Base-by-base conservation (phyloP, 176 grass and related monocot species). In the Microstegium vimineum region DNA sequence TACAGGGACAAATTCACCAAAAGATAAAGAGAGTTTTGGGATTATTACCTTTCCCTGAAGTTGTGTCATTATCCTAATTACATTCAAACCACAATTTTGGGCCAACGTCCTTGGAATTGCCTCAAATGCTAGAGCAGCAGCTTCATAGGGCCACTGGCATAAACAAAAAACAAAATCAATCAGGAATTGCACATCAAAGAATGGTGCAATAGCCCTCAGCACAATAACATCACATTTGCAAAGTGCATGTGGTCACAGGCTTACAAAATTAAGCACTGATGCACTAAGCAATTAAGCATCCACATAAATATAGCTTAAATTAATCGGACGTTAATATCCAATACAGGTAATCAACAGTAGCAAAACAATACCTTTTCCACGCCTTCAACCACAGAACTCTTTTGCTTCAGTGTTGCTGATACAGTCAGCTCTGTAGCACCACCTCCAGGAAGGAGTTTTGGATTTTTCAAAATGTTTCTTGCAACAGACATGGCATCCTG, bases 61-160 rank as follows among this genome's bases (percentile, higher is more conserved):
- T 69, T 94, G 91, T 77, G 93, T 95, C 93, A 99, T 99, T n/a
- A 77, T 99, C 62, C 93, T 88, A 38, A 99, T 99, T 73, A 99
- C 91, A 81, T 92, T 99, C 89, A 99, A 83, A 54, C 96, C 96
- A 17, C 96, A 99, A 81, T 99, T 99, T 68, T 99, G 96, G 62
- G 93, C 89, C 52, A 99, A 74, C 52, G 96, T 99, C 89, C 96
- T 90, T 27, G 96, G 96, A 66, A 99, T 99, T 12, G 96, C 96
- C 78, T 99, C 96, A 35, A 99, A 99, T 77, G 96, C 96, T 79
- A 99, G 61, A 65, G 93, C 96, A 87, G 96, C 96, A 74, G 96
- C 96, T 93, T 99, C 96, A 90, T 99, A 99, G 27, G 96, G 96
- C 96, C 93, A 99, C 93, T 99, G 86, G 38, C 61, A 45, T 59